These are phyloP conservation scores for Cicer yamashitae DNA, from an alignment of 306 rosid species.

Conservation along the genomic window DNA sequence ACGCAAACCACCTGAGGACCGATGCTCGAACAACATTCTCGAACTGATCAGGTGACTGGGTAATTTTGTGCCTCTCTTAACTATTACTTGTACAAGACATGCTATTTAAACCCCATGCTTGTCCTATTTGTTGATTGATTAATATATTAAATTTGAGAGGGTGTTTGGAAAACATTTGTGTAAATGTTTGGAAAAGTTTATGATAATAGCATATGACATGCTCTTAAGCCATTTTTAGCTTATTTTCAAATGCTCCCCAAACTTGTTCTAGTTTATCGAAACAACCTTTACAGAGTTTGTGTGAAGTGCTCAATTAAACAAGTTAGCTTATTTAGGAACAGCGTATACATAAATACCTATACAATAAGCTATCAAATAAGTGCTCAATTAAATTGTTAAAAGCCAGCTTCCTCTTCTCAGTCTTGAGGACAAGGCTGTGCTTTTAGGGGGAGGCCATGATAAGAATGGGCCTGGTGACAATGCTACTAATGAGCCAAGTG, in stretches of 20 bases:
- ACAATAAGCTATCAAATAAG: background rate
- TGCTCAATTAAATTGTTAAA: background rate
- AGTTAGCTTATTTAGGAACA: background rate
- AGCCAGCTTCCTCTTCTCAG: too few relatives aligned
- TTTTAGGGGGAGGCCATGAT: too few relatives aligned
- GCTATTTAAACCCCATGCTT: slow-evolving; percentile 15
- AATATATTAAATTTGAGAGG: slow-evolving; percentile 20
- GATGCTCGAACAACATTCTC: slow-evolving; percentile 7
- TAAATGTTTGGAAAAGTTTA: slow-evolving; percentile 5
- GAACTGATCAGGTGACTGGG: slow-evolving; percentile 28
- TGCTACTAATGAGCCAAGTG: too few relatives aligned
- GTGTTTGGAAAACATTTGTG: background rate
- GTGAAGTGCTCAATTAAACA: background rate
- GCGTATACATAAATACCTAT: background rate
- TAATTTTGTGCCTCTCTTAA: slow-evolving; percentile 13
- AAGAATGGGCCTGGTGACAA: too few relatives aligned
- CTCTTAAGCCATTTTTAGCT: background rate
- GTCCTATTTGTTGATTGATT: slow-evolving; percentile 8
- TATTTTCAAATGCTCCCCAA: background rate
- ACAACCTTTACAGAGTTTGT: background rate
- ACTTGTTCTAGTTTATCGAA: background rate
- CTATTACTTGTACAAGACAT: slow-evolving; percentile 2
- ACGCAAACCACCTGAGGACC: background rate
- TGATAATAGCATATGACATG: background rate
- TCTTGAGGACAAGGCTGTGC: too few relatives aligned